Evolutionary conservation across 129 eudicot species (phyloP), one percentile per base, ranked within the genome.

Genomic region (Flaveria brownii): DNA sequence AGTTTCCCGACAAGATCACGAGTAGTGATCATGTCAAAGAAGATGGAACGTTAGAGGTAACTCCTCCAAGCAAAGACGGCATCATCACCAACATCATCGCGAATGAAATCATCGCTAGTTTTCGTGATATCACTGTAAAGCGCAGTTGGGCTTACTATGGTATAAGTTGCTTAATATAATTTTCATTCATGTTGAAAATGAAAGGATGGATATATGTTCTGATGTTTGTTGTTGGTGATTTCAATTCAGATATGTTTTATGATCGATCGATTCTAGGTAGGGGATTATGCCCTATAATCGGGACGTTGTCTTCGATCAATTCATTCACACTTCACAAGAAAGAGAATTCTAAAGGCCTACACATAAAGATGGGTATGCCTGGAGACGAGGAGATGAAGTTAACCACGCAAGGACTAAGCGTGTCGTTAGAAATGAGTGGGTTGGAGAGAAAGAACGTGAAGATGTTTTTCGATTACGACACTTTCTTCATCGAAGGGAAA

Each of bases 91-190:
- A 60, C 66, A 60, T 60, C 41, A 23, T 60, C n/a, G 66, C 66
- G 5, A 26, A 61, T 26, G 67, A 61, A 14, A 61, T 61, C 41
- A 61, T 61, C n/a, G 28, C 36, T 14, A 61, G 67, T 61, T 61
- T 25, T 15, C 42, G 67, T 5, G 17, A 61, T 17, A 61, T 61
- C n/a, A 61, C 67, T 7, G 11, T 39, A 25, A 22, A 25, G 3
- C 41, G 67, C 41, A 1, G 41, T 26, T 61, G 67, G 67, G 36
- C 15, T 61, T 61, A 61, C 18, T 61, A 61, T 61, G 67, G 67
- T 61, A n/a, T n/a, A n/a, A 61, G 9, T 26, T 61, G 41, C 17
- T 61, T 14, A 5, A n/a, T n/a, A n/a, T n/a, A n/a, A 1, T 52
- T 26, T 25, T 12, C 67, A 25, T 45, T 0, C 10, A 9, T 55